Evolutionary conservation across 345 rosid genomes (phyloP).

Genomic region (Populus nigra): DNA sequence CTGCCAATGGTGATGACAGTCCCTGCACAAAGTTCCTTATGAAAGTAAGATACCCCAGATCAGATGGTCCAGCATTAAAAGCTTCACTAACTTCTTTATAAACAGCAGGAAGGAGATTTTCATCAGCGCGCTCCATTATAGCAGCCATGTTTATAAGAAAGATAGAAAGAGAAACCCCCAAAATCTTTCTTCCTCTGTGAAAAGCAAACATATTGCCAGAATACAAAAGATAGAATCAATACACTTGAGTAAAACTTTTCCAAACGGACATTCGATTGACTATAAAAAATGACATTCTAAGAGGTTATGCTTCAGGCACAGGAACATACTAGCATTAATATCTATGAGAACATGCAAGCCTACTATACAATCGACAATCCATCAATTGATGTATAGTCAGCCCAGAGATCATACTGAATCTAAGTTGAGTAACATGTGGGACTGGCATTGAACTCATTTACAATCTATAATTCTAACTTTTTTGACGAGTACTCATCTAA

Average conservation of each 20-base stretch:
- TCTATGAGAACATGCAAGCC: no score
- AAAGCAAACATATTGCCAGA: slow-evolving; percentile 21
- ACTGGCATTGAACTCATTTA: no score
- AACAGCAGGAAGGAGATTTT: slow-evolving; percentile 87
- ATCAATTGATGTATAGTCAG: no score
- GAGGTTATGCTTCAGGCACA: no score
- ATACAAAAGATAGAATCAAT: slow-evolving; percentile 12
- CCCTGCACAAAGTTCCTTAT: slow-evolving; percentile 94
- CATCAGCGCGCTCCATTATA: slow-evolving; percentile 95
- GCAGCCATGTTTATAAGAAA: slow-evolving; percentile 88
- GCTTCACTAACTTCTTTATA: slow-evolving; percentile 99
- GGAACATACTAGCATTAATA: no score
- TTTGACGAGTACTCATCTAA: no score
- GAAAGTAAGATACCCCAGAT: slow-evolving; percentile 93
- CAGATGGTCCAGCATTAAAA: slow-evolving; percentile 86
- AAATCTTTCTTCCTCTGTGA: slow-evolving; percentile 69
- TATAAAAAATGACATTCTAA: no score
- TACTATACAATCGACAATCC: no score
- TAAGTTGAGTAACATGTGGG: no score
- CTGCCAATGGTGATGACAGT: slow-evolving; percentile 81
- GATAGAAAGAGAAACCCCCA: slow-evolving; percentile 81
- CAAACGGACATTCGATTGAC: neutral
- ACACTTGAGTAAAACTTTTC: slow-evolving; percentile 8
- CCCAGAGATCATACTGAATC: no score
- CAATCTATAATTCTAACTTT: no score